A percentile compares a stretch with the other conserved stretches of the same genome.
These are phyloP conservation scores for Puya raimondii DNA, from an alignment of 176 grass and related monocot genomes.

Conservation along the genomic window DNA sequence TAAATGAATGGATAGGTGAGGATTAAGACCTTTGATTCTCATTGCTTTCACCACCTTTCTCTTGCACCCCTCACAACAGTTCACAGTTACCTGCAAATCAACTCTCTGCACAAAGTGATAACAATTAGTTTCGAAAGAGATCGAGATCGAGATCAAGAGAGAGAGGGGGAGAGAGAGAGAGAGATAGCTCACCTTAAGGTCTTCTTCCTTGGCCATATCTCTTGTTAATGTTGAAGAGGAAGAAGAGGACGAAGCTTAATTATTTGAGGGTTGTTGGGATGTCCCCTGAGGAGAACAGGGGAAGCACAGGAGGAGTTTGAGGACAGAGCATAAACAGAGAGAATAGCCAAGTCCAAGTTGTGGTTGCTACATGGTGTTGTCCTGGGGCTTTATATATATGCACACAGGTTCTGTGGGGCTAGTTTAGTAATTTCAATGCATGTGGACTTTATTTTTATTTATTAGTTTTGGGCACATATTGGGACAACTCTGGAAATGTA, in stretches of 20 bases:
- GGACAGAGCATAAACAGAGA: no score
- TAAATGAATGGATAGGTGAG: neutral
- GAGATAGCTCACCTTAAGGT: conserved; percentile 39
- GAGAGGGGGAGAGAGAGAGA: conserved; percentile 5
- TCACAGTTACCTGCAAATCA: conserved; percentile 85
- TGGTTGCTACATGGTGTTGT: neutral
- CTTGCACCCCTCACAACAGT: conserved; percentile 89
- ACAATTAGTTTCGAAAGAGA: neutral
- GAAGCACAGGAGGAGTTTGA: no score
- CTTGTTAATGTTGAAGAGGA: conserved; percentile 24
- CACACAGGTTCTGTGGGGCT: neutral
- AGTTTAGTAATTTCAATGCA: neutral
- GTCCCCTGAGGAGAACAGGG: conserved; percentile 6
- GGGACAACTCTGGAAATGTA: conserved; percentile 10
- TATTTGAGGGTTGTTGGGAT: neutral
- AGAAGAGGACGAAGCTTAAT: neutral
- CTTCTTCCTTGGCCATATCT: conserved; percentile 58
- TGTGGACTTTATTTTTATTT: neutral
- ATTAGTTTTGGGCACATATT: neutral
- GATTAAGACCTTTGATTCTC: conserved; percentile 47
- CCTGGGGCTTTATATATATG: neutral
- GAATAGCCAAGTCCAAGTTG: neutral
- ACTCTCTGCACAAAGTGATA: conserved; percentile 46
- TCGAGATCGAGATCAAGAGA: neutral
- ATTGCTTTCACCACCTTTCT: conserved; percentile 87